phyloP scores from a whole-genome alignment of 1,284 basidiomycete species.

The Sporisorium scitamineum region DNA sequence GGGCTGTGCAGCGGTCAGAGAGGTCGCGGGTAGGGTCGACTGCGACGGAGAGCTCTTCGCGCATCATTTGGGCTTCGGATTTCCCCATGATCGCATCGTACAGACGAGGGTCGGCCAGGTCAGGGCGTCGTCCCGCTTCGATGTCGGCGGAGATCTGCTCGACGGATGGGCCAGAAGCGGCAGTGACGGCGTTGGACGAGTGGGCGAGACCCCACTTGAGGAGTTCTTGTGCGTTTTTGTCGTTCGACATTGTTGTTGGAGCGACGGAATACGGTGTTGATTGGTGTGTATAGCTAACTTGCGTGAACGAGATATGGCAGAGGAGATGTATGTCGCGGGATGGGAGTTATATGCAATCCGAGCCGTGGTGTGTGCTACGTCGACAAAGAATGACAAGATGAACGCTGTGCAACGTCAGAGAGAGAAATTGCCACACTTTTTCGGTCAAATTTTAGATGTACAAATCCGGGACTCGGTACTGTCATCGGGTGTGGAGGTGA shows the following conservation, averaged over 20 bases:
- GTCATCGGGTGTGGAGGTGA: slow-evolving; percentile 37
- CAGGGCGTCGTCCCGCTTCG: slow-evolving; percentile 57
- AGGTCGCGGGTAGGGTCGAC: slow-evolving; percentile 35
- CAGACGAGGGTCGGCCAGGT: slow-evolving; percentile 60
- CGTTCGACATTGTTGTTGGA: slow-evolving; percentile 49
- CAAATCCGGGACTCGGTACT: slow-evolving; percentile 14
- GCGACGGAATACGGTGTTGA: not conserved
- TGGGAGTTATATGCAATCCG: not conserved
- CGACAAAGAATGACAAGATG: slow-evolving; percentile 5
- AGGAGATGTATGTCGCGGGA: too few species aligned
- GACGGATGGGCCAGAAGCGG: slow-evolving; percentile 34
- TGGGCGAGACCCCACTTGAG: slow-evolving; percentile 63
- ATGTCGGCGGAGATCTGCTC: slow-evolving; percentile 60
- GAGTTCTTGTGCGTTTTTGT: slow-evolving; percentile 61
- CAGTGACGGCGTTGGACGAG: slow-evolving; percentile 24
- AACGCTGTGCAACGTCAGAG: slow-evolving; percentile 15
- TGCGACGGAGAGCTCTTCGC: slow-evolving; percentile 64
- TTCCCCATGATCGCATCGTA: slow-evolving; percentile 68
- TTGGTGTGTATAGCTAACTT: too few species aligned
- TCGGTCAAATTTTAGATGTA: not conserved
- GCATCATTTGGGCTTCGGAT: slow-evolving; percentile 67
- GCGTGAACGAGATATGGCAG: not conserved
- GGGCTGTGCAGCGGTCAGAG: slow-evolving; percentile 75
- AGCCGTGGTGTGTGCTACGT: not conserved
- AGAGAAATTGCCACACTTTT: slow-evolving; percentile 18